Evolutionary conservation across 2,329 filamentous ascomycete species (phyloP).

Genomic region (Colletotrichum echinochloae): DNA sequence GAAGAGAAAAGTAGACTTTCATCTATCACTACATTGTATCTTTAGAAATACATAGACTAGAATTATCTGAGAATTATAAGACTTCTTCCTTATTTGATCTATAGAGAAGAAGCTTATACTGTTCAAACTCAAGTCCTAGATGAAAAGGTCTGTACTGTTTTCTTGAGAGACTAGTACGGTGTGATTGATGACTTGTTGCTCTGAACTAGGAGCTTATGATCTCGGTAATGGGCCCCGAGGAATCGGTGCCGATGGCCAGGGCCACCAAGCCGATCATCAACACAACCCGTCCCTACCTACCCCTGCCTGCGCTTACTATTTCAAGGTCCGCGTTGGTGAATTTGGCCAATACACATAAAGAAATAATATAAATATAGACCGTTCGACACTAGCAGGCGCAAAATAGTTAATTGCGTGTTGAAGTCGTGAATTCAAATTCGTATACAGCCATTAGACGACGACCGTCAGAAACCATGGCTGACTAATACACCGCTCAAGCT

Average conservation of each 20-base stretch:
- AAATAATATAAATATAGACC: no score
- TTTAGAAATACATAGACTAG: neutral
- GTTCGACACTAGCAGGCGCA: no score
- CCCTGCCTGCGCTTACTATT: no score
- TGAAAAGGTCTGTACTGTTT: no score
- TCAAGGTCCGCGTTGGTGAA: neutral
- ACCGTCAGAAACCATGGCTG: slow-evolving; percentile 10
- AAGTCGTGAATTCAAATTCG: slow-evolving; percentile 22
- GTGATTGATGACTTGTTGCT: neutral
- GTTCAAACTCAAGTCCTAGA: neutral
- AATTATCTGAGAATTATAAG: neutral
- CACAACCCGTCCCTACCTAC: no score
- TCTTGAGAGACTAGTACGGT: neutral
- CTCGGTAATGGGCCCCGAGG: slow-evolving; percentile 34
- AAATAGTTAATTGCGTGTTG: no score
- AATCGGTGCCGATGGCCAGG: slow-evolving; percentile 12
- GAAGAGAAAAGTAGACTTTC: neutral
- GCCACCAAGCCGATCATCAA: slow-evolving; percentile 3
- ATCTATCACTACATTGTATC: neutral
- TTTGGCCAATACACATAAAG: neutral
- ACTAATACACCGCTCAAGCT: slow-evolving; percentile 13
- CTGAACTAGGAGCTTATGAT: neutral
- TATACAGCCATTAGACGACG: slow-evolving; percentile 26
- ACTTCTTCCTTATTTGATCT: rapidly evolving
- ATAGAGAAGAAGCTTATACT: neutral